A percentile compares a stretch with the other conserved stretches of the same genome.
phyloP scores from a whole-genome alignment of 31 red algal genomes.

The Porphyra umbilicalis region DNA sequence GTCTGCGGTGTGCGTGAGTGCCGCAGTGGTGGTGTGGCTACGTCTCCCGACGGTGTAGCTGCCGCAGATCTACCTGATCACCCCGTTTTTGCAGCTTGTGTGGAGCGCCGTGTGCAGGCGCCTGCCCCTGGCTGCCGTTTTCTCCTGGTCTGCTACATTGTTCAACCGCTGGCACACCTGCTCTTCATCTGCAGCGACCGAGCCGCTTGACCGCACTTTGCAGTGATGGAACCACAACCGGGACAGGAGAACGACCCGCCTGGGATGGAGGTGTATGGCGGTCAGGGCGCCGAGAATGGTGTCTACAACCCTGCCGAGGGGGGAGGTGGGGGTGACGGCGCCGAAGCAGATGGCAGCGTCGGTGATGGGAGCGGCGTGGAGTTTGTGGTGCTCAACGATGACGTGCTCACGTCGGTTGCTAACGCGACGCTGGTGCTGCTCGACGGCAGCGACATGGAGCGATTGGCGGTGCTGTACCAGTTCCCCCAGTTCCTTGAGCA shows the following conservation, averaged over 20 bases:
- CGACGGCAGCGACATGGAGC: constrained; percentile 54
- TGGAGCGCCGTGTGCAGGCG: no score
- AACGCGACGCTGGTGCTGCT: constrained; percentile 57
- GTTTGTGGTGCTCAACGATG: constrained; percentile 59
- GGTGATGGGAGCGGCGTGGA: constrained; percentile 26
- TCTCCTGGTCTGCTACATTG: no score
- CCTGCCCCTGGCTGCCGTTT: no score
- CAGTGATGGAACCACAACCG: neutral
- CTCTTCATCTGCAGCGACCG: no score
- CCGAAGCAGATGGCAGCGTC: constrained; percentile 21
- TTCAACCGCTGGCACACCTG: no score
- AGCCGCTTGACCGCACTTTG: neutral
- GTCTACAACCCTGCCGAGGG: neutral
- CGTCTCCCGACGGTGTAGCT: no score
- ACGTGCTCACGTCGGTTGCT: constrained; percentile 53
- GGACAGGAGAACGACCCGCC: neutral
- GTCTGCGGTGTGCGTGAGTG: no score
- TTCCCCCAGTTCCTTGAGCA: constrained; percentile 78
- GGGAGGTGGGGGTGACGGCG: constrained; percentile 18
- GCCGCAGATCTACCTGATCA: no score
- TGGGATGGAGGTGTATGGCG: neutral
- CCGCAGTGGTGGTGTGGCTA: no score
- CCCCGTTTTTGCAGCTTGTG: no score
- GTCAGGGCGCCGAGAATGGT: neutral
- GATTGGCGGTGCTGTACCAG: constrained; percentile 54